Evolutionary conservation across 345 rosid genomes (phyloP).

Genomic region (Populus davidiana): DNA sequence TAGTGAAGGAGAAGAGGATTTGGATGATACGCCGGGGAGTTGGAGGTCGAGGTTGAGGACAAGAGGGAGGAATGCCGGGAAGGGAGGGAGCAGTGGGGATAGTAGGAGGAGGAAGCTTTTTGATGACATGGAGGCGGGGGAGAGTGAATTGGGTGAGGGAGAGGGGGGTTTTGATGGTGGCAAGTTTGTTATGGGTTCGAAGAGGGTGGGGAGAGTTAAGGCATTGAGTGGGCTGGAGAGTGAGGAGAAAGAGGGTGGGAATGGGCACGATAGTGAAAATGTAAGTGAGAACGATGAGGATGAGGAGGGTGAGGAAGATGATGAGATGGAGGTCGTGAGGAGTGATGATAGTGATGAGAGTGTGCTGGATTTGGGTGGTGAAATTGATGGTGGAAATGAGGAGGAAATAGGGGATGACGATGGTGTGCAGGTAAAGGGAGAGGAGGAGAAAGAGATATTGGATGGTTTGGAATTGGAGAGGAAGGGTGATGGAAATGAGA

Average conservation of each 20-base stretch:
- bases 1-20: conserved; percentile 23
- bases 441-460: conserved; percentile 24
- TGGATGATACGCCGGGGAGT: conserved; percentile 36
- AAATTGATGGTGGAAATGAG: conserved; percentile 20
- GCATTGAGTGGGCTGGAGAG: conserved; percentile 14
- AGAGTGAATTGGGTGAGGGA: conserved; percentile 19
- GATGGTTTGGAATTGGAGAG: conserved; percentile 27
- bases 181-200: conserved; percentile 14
- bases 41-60: conserved; percentile 44
- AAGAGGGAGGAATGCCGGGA: conserved; percentile 3
- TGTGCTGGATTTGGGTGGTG: conserved; percentile 13
- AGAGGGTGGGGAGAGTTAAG: conserved; percentile 29
- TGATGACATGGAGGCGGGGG: conserved; percentile 23
- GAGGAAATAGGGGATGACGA: conserved; percentile 20
- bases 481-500: conserved; percentile 27
- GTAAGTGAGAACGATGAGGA: not conserved
- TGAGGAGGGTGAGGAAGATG: not conserved
- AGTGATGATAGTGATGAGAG: conserved; percentile 10
- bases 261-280: not conserved
- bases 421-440: conserved; percentile 18
- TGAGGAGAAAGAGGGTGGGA: conserved; percentile 29
- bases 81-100: conserved; percentile 8
- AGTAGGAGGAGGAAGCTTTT: conserved; percentile 60
- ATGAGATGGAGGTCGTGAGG: not conserved
- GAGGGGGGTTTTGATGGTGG: conserved; percentile 19